These are phyloP conservation scores for Amoeboaphelidium protococcarum DNA, from an alignment of 371 early-diverging fungal species.

Conservation along the genomic window DNA sequence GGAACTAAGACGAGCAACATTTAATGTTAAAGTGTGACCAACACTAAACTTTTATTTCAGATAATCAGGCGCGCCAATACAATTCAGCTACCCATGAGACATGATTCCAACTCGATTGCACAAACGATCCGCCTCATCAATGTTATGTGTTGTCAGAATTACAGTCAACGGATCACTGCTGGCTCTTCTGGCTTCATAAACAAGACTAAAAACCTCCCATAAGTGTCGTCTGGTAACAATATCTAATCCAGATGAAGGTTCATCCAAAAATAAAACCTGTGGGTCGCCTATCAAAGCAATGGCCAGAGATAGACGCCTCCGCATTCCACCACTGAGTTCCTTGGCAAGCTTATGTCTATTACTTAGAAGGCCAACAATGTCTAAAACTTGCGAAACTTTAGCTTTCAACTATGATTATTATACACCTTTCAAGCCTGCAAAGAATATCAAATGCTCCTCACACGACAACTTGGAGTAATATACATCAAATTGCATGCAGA, in stretches of 20 bases:
- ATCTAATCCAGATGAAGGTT: not conserved
- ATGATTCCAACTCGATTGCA: no score
- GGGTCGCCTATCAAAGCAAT: not conserved
- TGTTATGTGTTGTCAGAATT: conserved; percentile 42
- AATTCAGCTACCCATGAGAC: conserved; percentile 10
- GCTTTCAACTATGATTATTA: not conserved
- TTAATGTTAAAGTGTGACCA: conserved; percentile 12
- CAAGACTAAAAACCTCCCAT: no score
- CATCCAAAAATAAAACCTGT: not conserved
- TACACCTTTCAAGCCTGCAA: not conserved
- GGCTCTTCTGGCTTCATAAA: no score
- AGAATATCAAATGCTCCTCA: not conserved
- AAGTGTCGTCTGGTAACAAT: not conserved
- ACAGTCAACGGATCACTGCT: no score
- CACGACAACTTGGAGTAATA: not conserved
- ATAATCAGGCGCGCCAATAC: conserved; percentile 14
- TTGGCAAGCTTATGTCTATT: not conserved
- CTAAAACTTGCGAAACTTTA: not conserved
- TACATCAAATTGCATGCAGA: not conserved
- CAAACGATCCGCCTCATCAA: conserved; percentile 50
- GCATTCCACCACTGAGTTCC: not conserved
- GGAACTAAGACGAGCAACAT: no score
- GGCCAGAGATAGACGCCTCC: not conserved
- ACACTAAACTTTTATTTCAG: conserved; percentile 16
- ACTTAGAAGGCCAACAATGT: not conserved